Base-by-base conservation (phyloP, 2,329 filamentous ascomycete species). In the Ophiostoma ips region DNA sequence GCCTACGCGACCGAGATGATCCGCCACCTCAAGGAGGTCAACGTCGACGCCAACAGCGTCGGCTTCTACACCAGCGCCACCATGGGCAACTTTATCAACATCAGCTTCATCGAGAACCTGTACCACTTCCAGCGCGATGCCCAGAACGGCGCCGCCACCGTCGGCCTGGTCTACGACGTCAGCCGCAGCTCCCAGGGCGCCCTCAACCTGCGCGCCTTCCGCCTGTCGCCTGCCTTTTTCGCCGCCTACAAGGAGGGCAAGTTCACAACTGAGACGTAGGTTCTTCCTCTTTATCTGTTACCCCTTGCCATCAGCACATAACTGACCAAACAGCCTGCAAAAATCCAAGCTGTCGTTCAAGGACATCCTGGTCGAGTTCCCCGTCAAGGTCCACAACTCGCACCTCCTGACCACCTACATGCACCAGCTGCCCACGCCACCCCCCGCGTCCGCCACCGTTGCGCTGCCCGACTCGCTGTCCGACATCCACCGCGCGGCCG, bases 31-130 rank as follows among this genome's bases (percentile, higher is more conserved):
- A 84, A 90, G 66, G 92, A 96, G 70, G 92, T 98, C 46, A 48
- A 48, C 46, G 46, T 48, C 35, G 46, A 48, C 21, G 46, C 46
- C 10, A 48, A 48, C 46, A 40, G 16, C 21, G 46, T 48, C 35
- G 46, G 92, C 61, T 98, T 89, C 89, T 98, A 98, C 72, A 95
- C 88, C 53, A 95, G 88, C 71, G 87, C 89, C 56, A 95, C 88
- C 67, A 94, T 98, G 86, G 92, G 92, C 68, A 96, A 95, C 75
- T 96, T 96, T 61, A 77, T 96, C 74, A 95, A 89, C 73, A 68
- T 84, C 64, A 86, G 84, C 73, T 89, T 95, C 64, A 86, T 98
- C 68, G 92, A 98, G 77, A 98, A 96, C 73, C 89, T 95, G 69
- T 88, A 81, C 70, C 85, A 89, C 72, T 96, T 95, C 74, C 92